phyloP scores from a whole-genome alignment of 768 basidiomycete species.

The Paxillus involutus region DNA sequence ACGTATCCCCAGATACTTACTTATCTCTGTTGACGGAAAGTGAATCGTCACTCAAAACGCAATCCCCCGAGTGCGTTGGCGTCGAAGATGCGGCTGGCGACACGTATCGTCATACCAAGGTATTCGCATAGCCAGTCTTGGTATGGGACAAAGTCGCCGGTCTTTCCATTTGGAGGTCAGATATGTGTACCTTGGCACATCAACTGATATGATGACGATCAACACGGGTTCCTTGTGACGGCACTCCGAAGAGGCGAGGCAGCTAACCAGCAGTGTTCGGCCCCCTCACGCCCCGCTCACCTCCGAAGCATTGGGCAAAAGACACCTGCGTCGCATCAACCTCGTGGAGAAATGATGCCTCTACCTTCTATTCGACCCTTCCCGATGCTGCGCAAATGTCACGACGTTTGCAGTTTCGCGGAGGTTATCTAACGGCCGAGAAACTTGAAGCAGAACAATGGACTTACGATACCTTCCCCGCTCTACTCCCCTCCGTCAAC shows the following conservation, averaged over 20 bases:
- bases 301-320: neutral
- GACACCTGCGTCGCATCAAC: neutral
- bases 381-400: neutral
- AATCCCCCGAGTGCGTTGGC: neutral
- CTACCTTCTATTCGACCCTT: neutral
- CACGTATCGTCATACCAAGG: neutral
- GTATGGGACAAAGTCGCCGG: neutral
- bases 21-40: neutral
- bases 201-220: neutral
- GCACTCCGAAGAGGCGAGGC: neutral
- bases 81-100: neutral
- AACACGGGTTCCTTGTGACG: neutral
- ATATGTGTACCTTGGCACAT: neutral
- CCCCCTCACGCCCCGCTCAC: neutral
- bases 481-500: conserved; percentile 19
- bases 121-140: neutral
- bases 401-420: conserved; percentile 19
- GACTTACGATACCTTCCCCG: conserved; percentile 24
- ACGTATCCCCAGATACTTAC: too few species aligned
- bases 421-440: conserved; percentile 18
- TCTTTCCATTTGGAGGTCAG: neutral
- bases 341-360: neutral
- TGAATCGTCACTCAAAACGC: neutral
- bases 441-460: neutral
- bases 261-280: neutral